phyloP scores from a whole-genome alignment of 2,329 filamentous ascomycete species.

The Paraphoma sp. region DNA sequence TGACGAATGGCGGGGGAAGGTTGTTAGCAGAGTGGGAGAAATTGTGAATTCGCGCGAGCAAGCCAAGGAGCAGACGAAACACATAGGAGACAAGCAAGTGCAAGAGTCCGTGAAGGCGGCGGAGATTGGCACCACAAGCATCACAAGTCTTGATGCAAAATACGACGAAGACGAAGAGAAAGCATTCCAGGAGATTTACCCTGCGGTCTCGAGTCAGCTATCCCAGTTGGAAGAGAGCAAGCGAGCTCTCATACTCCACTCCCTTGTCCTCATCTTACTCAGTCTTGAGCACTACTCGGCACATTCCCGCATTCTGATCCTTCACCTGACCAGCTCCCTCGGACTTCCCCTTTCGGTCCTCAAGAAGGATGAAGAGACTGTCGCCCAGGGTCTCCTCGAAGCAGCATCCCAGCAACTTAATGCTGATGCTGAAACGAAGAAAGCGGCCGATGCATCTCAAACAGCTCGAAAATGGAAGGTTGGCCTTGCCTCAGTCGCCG shows the following conservation, averaged over 20 bases:
- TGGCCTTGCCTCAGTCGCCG: conserved; percentile 84
- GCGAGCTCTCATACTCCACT: conserved; percentile 72
- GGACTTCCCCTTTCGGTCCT: conserved; percentile 70
- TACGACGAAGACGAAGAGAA: conserved; percentile 43
- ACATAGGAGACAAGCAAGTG: conserved; percentile 29
- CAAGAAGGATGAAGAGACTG: conserved; percentile 74
- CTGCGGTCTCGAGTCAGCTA: conserved; percentile 55
- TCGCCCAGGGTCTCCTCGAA: conserved; percentile 76
- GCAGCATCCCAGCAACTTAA: conserved; percentile 74
- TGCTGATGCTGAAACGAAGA: conserved; percentile 77
- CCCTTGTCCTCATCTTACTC: conserved; percentile 73
- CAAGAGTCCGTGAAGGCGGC: conserved; percentile 37
- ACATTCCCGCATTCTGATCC: conserved; percentile 74
- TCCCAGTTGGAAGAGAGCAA: conserved; percentile 66
- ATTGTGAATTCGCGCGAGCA: conserved; percentile 56
- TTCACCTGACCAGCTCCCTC: conserved; percentile 74
- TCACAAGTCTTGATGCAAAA: conserved; percentile 30
- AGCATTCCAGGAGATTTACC: conserved; percentile 49
- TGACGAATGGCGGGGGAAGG: conserved; percentile 77
- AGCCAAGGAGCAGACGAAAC: conserved; percentile 36
- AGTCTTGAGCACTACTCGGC: conserved; percentile 80
- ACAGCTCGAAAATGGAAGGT: conserved; percentile 78
- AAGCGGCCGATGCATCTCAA: conserved; percentile 71
- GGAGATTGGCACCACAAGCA: conserved; percentile 31
- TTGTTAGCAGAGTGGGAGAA: conserved; percentile 75